phyloP scores from a whole-genome alignment of 2,329 filamentous ascomycete genomes.

The Cordyceps cateniannulata region DNA sequence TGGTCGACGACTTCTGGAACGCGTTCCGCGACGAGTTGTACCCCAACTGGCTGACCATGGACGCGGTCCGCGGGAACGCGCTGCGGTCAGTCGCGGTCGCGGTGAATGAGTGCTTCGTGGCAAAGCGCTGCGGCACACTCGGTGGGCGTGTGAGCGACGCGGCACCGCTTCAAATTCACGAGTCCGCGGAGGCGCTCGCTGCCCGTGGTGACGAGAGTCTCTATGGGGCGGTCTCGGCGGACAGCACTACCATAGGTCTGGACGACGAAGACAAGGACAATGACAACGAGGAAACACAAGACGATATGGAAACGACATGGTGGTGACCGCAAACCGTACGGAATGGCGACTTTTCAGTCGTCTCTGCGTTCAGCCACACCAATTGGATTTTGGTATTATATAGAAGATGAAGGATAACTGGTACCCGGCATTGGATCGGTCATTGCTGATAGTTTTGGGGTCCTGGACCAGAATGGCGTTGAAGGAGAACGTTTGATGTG shows the following conservation, averaged over 20 bases:
- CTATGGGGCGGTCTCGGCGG: too few relatives aligned
- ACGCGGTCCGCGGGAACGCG: constrained; percentile 21
- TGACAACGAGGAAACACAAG: not conserved
- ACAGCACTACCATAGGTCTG: too few relatives aligned
- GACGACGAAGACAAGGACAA: not conserved
- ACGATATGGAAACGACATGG: not conserved
- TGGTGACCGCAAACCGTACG: not conserved
- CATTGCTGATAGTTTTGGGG: too few relatives aligned
- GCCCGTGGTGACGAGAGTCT: too few relatives aligned
- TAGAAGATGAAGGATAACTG: too few relatives aligned
- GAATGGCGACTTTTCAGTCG: not conserved
- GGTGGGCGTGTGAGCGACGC: constrained; percentile 17
- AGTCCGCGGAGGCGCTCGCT: too few relatives aligned
- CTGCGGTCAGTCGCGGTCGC: constrained; percentile 21
- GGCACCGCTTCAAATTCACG: too few relatives aligned
- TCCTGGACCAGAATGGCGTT: too few relatives aligned
- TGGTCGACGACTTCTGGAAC: constrained; percentile 22
- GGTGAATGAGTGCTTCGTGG: constrained; percentile 26
- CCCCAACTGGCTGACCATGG: constrained; percentile 28
- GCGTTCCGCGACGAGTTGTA: constrained; percentile 19
- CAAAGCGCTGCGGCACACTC: constrained; percentile 20
- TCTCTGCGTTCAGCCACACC: not conserved
- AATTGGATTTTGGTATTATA: too few relatives aligned
- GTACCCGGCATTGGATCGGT: too few relatives aligned
- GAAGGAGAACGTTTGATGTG: too few relatives aligned